Evolutionary conservation across 1,284 basidiomycete species (phyloP).

Genomic region (Trichosporon inkin): DNA sequence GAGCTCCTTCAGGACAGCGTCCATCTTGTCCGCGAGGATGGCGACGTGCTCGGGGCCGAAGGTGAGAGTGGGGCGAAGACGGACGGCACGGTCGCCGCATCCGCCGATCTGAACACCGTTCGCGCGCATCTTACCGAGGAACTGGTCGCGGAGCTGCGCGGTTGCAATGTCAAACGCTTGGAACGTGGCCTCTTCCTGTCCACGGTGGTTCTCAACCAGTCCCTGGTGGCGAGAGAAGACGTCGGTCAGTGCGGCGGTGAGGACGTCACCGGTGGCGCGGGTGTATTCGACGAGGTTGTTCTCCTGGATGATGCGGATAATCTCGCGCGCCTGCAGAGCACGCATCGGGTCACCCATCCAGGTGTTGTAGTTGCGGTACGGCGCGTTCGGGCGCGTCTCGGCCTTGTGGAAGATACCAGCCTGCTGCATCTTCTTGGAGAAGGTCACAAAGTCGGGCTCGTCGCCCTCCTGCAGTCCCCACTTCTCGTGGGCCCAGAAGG

Average conservation of each 20-base stretch:
- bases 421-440: slow-evolving; percentile 56
- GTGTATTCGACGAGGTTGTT: slow-evolving; percentile 50
- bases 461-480: slow-evolving; percentile 53
- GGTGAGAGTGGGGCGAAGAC: slow-evolving; percentile 55
- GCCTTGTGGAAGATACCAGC: slow-evolving; percentile 54
- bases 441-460: slow-evolving; percentile 56
- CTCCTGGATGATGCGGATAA: slow-evolving; percentile 52
- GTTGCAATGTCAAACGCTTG: slow-evolving; percentile 54
- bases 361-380: slow-evolving; percentile 53
- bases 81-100: slow-evolving; percentile 49
- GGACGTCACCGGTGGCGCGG: slow-evolving; percentile 44
- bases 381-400: slow-evolving; percentile 52
- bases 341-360: slow-evolving; percentile 54
- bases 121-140: slow-evolving; percentile 51
- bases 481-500: slow-evolving; percentile 58
- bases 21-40: slow-evolving; percentile 47
- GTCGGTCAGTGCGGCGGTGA: slow-evolving; percentile 42
- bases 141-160: slow-evolving; percentile 48
- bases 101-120: slow-evolving; percentile 48
- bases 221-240: slow-evolving; percentile 31
- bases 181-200: slow-evolving; percentile 55
- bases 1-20: slow-evolving; percentile 38
- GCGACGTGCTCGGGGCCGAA: slow-evolving; percentile 53
- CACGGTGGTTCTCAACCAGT: slow-evolving; percentile 51
- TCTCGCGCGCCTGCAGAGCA: slow-evolving; percentile 54